phyloP scores from a whole-genome alignment of 1,139 yeast genomes.

The Yamadazyma sp. region DNA sequence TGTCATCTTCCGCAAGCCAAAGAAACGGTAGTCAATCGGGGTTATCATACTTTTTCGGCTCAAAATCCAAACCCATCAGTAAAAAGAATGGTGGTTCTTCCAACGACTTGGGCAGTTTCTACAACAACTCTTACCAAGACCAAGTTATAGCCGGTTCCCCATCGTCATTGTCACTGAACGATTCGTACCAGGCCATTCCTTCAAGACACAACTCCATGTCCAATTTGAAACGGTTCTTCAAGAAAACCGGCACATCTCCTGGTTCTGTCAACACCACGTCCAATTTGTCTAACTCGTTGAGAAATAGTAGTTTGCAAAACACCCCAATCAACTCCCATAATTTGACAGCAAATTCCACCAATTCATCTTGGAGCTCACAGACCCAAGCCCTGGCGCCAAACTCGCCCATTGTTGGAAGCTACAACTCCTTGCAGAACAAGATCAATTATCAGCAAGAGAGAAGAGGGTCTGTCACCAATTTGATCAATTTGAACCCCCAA shows the following conservation, averaged over 20 bases:
- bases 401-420: conserved; percentile 16
- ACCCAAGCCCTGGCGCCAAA: conserved; percentile 24
- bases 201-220: conserved; percentile 72
- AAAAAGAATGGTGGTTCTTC: conserved; percentile 28
- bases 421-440: conserved; percentile 30
- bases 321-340: conserved; percentile 20
- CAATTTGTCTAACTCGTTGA: conserved; percentile 42
- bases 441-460: conserved; percentile 36
- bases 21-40: conserved; percentile 49
- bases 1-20: conserved; percentile 30
- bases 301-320: conserved; percentile 21
- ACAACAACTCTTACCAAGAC: conserved; percentile 43
- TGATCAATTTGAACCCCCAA: conserved; percentile 30
- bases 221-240: conserved; percentile 63
- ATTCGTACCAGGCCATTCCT: conserved; percentile 24
- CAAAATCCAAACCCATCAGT: conserved; percentile 31
- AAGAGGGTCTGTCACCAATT: conserved; percentile 36
- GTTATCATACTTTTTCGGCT: conserved; percentile 45
- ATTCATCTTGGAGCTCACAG: conserved; percentile 34
- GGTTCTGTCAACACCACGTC: conserved; percentile 27
- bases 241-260: conserved; percentile 40
- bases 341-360: conserved; percentile 23
- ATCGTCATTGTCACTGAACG: conserved; percentile 38
- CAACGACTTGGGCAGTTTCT: conserved; percentile 48
- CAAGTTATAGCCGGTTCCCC: conserved; percentile 34